Percentiles rank a stretch among this genome's conserved stretches.
These are phyloP conservation scores for Gossypium gossypioides DNA, from an alignment of 441 rosid genomes.

Conservation along the genomic window DNA sequence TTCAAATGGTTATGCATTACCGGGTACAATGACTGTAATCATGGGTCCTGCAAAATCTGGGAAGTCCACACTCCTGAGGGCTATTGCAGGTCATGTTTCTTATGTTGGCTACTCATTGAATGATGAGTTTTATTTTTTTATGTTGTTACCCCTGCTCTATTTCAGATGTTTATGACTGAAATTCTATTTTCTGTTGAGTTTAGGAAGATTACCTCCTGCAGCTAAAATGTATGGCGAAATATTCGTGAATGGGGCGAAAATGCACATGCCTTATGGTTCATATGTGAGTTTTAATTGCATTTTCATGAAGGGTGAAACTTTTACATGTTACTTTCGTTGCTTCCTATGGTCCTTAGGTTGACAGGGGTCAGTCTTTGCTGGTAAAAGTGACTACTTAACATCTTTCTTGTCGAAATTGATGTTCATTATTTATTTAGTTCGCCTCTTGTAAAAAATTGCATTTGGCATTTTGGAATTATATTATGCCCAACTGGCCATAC, in stretches of 20 bases:
- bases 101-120: not conserved
- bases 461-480: not conserved
- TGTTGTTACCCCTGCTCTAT: not conserved
- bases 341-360: not conserved
- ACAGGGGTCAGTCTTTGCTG: not conserved
- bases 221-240: slow-evolving; percentile 80
- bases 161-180: slow-evolving; percentile 12
- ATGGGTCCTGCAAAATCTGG: slow-evolving; percentile 99
- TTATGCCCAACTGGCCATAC: not conserved
- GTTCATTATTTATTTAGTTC: not conserved
- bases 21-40: slow-evolving; percentile 93
- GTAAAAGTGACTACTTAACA: not conserved
- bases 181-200: slow-evolving; percentile 19
- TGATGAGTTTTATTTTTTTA: not conserved
- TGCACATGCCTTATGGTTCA: slow-evolving; percentile 77
- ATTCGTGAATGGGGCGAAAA: slow-evolving; percentile 70
- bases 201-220: slow-evolving; percentile 74
- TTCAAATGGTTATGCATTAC: slow-evolving; percentile 90
- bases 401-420: not conserved
- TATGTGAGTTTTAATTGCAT: slow-evolving; percentile 52
- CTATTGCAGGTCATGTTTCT: slow-evolving; percentile 68
- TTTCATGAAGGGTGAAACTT: not conserved
- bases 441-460: not conserved
- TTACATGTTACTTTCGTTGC: not conserved
- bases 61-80: slow-evolving; percentile 82